Conservation (phyloP, 2,329 filamentous ascomycete genomes). For the Furcasterigmium furcatum region DNA sequence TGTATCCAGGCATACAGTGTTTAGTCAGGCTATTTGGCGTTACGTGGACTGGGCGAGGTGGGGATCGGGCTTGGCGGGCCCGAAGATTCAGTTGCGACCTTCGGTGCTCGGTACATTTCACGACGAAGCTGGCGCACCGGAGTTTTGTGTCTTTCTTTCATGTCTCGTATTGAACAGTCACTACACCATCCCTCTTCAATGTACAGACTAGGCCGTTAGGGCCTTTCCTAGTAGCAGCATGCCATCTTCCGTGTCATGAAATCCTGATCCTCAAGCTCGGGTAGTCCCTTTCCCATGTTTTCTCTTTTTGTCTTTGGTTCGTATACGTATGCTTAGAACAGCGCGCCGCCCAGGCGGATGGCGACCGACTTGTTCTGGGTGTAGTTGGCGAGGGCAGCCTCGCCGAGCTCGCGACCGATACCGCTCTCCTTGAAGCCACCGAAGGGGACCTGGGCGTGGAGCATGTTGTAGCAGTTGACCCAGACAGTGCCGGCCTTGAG, state of each 20-base stretch:
- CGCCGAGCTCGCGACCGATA: slow-evolving; percentile 73
- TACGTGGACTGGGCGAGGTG: no score
- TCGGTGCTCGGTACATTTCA: no score
- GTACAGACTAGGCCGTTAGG: background rate
- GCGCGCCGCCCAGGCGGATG: slow-evolving; percentile 45
- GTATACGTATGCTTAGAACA: slow-evolving; percentile 27
- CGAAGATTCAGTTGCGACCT: no score
- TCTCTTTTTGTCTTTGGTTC: background rate
- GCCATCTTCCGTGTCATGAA: background rate
- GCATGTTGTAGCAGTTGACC: slow-evolving; percentile 65
- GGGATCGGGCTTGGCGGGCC: no score
- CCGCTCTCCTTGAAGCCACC: slow-evolving; percentile 78
- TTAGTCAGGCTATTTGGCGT: no score
- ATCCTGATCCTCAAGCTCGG: background rate
- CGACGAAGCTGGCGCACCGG: no score
- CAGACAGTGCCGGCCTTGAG: slow-evolving; percentile 68
- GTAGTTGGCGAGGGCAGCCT: slow-evolving; percentile 65
- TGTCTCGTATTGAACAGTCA: no score
- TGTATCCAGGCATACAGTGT: no score
- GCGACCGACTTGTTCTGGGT: slow-evolving; percentile 66
- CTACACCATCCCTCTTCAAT: no score
- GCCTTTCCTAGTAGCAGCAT: background rate
- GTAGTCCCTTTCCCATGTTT: background rate
- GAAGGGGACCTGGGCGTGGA: slow-evolving; percentile 66
- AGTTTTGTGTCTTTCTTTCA: no score